A percentile compares a stretch with the other conserved stretches of the same genome.
phyloP scores from a whole-genome alignment of 2,329 filamentous ascomycete species.

The Lecanoromycetidae sp. region DNA sequence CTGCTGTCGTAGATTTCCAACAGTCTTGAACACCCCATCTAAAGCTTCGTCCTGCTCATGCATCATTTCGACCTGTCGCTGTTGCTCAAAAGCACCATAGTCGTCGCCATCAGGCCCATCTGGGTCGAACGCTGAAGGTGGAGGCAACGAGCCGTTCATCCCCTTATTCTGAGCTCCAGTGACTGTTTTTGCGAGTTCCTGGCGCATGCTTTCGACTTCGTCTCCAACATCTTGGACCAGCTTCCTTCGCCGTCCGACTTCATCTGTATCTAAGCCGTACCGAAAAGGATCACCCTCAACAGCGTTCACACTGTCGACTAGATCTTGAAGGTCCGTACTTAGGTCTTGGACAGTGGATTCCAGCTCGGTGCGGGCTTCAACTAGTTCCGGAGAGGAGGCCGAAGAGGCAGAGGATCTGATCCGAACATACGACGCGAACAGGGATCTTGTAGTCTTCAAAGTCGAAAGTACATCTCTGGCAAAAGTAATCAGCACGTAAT shows the following conservation, averaged over 20 bases:
- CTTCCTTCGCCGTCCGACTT: constrained; percentile 66
- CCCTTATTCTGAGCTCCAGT: constrained; percentile 26
- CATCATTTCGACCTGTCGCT: constrained; percentile 85
- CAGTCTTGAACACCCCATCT: constrained; percentile 84
- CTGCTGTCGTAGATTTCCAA: constrained; percentile 79
- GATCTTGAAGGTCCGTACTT: constrained; percentile 75
- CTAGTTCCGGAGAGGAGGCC: constrained; percentile 56
- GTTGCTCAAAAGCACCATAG: constrained; percentile 76
- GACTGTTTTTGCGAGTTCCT: constrained; percentile 55
- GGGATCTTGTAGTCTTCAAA: constrained; percentile 65
- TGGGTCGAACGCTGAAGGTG: constrained; percentile 44
- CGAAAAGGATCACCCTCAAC: constrained; percentile 77
- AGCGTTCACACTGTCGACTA: constrained; percentile 73
- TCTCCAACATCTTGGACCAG: constrained; percentile 80
- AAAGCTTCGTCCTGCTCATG: constrained; percentile 86
- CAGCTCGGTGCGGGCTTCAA: constrained; percentile 59
- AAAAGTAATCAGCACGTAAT: neutral
- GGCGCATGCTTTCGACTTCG: constrained; percentile 80
- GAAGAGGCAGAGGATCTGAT: constrained; percentile 75
- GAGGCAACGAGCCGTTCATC: constrained; percentile 40
- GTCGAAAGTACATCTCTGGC: constrained; percentile 75
- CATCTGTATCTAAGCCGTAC: constrained; percentile 72
- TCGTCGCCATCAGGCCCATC: constrained; percentile 41
- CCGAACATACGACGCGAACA: constrained; percentile 89
- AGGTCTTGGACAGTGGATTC: constrained; percentile 63